Percentiles rank a stretch among this genome's conserved stretches.
Conservation (phyloP, 208 protist genomes). For the Phytomonas francai region DNA sequence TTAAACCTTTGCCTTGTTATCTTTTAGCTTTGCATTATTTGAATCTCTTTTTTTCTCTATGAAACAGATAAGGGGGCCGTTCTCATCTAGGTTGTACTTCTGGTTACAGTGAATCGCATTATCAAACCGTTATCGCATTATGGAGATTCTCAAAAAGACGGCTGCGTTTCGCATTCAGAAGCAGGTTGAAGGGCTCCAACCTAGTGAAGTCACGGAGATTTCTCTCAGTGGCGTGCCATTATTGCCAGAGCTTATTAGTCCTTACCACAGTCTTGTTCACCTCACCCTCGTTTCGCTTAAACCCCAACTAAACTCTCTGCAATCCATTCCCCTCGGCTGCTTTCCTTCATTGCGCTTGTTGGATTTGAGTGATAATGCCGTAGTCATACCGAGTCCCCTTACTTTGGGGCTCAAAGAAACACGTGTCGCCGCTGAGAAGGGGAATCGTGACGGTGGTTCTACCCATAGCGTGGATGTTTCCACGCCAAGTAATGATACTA, state of each 20-base stretch:
- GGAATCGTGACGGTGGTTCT: neutral
- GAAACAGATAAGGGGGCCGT: neutral
- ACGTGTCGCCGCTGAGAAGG: neutral
- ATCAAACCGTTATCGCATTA: constrained; percentile 16
- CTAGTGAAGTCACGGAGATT: constrained; percentile 48
- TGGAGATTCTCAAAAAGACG: constrained; percentile 71
- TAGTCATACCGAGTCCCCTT: constrained; percentile 22
- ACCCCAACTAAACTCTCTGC: constrained; percentile 31
- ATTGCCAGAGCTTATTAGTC: constrained; percentile 32
- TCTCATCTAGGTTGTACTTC: neutral
- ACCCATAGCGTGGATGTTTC: neutral
- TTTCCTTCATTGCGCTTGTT: constrained; percentile 43
- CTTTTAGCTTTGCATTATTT: neutral
- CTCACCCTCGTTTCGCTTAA: constrained; percentile 63
- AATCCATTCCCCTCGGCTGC: constrained; percentile 19
- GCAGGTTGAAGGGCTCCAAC: constrained; percentile 38
- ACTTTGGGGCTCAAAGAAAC: neutral
- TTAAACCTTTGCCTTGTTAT: neutral
- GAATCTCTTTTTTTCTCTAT: neutral
- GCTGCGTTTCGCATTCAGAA: constrained; percentile 56
- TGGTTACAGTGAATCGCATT: neutral
- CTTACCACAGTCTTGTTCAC: constrained; percentile 42
- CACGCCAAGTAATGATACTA: neutral
- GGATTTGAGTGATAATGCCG: constrained; percentile 80
- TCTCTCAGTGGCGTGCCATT: constrained; percentile 56